Evolutionary conservation across 345 rosid genomes (phyloP), one percentile per base, ranked within the genome.

Genomic region (Raphanus raphanistrum): DNA sequence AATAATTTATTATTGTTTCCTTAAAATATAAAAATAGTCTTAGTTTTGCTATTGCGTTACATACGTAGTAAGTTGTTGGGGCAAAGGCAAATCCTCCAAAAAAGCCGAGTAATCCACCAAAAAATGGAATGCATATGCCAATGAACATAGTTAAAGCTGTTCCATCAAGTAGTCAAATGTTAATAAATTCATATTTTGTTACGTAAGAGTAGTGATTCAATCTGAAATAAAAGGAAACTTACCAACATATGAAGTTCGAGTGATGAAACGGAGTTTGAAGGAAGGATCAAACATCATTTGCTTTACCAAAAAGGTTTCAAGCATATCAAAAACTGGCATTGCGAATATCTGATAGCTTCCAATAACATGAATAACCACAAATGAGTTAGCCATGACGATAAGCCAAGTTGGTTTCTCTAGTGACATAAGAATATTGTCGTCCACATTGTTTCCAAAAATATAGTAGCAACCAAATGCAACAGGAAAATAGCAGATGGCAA

Each of bases 1-100:
- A 50, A 68, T 66, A 33, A 38, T 8, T 16, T 32, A 50, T 28
- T 68, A 13, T 3, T 26, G 12, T 57, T 67, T 58, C 3, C 12
- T 21, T 21, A 0, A 63, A 2, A 25, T 12, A 38, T 27, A 55
- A 8, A 7, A 36, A 17, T 29, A 33, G 0, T 7, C 6, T 36
- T 8, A 33, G 17, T 52, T 57, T 45, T 38, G 25, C 43, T 10
- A 5, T 13, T 4, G 11, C 26, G 4, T 10, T 48, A 29, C 85
- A 85, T 84, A 93, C 96, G 25, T 70, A 93, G 78, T 89, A 93
- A 35, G 94, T 80, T 32, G 94, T 89, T 27, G 97, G 94, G 26
- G 98, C 96, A 11, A 93, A 88, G 10, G 93, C 97, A 32, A 91
- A 85, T 69, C 98, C 98, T 84, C 97, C 97, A 2, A 93, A 89